Base-by-base conservation (phyloP, 2,329 filamentous ascomycete genomes). In the Talaromyces sp. region DNA sequence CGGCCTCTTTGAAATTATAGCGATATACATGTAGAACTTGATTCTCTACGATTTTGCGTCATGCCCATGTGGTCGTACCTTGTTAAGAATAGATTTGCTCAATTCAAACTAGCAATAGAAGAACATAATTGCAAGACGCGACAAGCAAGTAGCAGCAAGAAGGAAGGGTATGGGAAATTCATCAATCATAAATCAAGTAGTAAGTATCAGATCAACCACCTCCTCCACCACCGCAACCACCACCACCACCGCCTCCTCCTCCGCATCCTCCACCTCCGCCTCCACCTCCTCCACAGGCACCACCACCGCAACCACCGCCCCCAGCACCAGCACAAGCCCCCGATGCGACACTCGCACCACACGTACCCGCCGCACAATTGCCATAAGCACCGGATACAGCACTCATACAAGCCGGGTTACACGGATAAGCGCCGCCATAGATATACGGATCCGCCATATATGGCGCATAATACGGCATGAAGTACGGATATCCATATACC, bases 341-440 rank as follows among this genome's bases (percentile, higher is more conserved):
- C 16, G 79, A 78, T 66, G 81, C 82, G 10, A 78, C 80, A 1
- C 78, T 82, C 33, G 73, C 76, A 14, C 74, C 75, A 65, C 77
- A 78, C 1, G 77, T 77, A 6, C 84, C 83, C 1, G 76, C 75
- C 45, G 76, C 80, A 69, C 84, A 86, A 65, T 80, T 82, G 0
- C 84, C 84, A 31, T 70, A 68, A 19, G 73, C 78, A 0, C 81
- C 82, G 2, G 71, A 33, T 0, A 68, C 71, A 7, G 78, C 68
- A 66, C 73, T 79, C 75, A 81, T 80, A 67, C 81, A 84, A 2
- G 73, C 72, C 13, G 83, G 82, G 63, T 82, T 80, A 16, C 72
- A 72, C 3, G 79, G 72, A 68, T 84, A 85, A 33, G 79, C 73
- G 47, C 73, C 76, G 13, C 74, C 73, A 35, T 74, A 76, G 24